Percentiles rank a stretch among this genome's conserved stretches.
Conservation (phyloP, 257 asterid species). For the Solanum piurae region DNA sequence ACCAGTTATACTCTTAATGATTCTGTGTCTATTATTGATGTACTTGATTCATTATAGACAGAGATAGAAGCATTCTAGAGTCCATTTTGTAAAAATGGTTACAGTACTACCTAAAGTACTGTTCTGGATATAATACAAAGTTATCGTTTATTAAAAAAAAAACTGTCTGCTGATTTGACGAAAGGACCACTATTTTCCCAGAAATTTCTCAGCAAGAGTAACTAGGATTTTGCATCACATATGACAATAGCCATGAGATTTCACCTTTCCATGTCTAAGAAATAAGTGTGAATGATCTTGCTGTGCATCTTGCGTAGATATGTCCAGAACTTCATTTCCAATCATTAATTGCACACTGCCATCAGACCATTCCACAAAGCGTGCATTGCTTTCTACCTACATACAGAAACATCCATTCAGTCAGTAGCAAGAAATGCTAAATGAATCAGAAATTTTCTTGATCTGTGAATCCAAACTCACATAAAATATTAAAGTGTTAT, state of each 20-base stretch:
- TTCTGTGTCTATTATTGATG: not conserved
- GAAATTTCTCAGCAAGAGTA: not conserved
- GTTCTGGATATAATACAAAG: not conserved
- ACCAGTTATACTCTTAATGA: not conserved
- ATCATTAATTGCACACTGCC: constrained; percentile 88
- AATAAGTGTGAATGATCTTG: constrained; percentile 95
- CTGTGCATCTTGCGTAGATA: constrained; percentile 86
- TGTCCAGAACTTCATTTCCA: constrained; percentile 97
- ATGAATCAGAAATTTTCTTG: not conserved
- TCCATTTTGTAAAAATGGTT: not conserved
- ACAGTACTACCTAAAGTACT: not conserved
- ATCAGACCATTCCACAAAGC: constrained; percentile 98
- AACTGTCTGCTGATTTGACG: not conserved
- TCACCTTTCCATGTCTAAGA: constrained; percentile 86
- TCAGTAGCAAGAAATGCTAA: not conserved
- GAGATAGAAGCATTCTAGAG: not conserved
- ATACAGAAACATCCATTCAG: not conserved
- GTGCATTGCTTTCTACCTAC: constrained; percentile 95
- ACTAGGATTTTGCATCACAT: not conserved
- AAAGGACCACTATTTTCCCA: not conserved
- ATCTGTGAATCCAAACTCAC: not conserved
- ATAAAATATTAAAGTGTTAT: not conserved
- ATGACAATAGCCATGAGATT: not conserved
- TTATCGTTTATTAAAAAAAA: too few species aligned
- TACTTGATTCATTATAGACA: not conserved